Evolutionary conservation across 2,329 filamentous ascomycete species (phyloP).

Genomic region (Pyrenophora graminea): DNA sequence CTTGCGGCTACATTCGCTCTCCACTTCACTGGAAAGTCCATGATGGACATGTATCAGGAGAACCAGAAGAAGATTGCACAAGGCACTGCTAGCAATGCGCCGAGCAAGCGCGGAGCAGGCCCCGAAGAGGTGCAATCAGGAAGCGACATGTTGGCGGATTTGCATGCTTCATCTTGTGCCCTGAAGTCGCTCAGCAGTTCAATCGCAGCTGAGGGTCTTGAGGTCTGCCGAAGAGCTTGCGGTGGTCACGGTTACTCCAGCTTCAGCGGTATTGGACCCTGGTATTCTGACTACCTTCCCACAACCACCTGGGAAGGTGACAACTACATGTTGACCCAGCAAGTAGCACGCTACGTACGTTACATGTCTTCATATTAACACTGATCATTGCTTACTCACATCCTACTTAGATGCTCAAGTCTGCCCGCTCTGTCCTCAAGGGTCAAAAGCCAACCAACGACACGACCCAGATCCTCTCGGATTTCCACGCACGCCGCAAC

Average conservation of each 20-base stretch:
- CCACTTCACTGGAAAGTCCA: constrained; percentile 76
- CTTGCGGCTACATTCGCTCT: constrained; percentile 76
- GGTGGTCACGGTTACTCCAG: constrained; percentile 77
- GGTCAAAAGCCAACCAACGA: constrained; percentile 69
- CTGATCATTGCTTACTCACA: constrained; percentile 5
- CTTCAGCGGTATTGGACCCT: constrained; percentile 75
- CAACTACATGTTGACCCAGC: constrained; percentile 82
- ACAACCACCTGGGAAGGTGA: constrained; percentile 76
- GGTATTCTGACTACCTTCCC: constrained; percentile 76
- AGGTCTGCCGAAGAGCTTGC: constrained; percentile 74
- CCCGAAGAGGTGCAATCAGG: constrained; percentile 70
- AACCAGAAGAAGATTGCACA: constrained; percentile 70
- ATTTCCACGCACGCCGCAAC: constrained; percentile 68
- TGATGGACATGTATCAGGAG: constrained; percentile 74
- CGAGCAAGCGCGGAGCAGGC: constrained; percentile 59
- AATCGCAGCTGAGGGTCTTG: constrained; percentile 73
- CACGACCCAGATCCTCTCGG: constrained; percentile 67
- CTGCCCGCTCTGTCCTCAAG: constrained; percentile 70
- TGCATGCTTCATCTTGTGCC: constrained; percentile 77
- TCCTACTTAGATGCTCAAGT: constrained; percentile 66
- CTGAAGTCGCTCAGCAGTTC: constrained; percentile 74
- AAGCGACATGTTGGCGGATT: constrained; percentile 70
- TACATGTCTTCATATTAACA: not conserved
- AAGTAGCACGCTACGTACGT: constrained; percentile 71
- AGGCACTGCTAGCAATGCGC: constrained; percentile 43